Evolutionary conservation across 495 filamentous ascomycete genomes (phyloP), one percentile per base, ranked within the genome.

Genomic region (Hyaloscypha hepaticicola): DNA sequence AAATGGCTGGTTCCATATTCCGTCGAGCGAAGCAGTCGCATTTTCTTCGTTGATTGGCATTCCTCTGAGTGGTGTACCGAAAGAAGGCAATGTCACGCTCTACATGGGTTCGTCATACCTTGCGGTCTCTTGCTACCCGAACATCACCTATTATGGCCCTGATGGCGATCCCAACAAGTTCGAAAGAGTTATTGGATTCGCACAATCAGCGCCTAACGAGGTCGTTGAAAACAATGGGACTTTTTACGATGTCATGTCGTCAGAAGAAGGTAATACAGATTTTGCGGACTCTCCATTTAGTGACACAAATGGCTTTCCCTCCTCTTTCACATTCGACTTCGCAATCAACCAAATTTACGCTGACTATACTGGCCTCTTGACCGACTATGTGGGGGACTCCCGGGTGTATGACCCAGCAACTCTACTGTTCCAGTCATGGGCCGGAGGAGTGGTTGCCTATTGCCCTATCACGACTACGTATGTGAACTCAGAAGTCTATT

Each of bases 391-490:
- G 11, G 48, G 48, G 31, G 31, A 48, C 16, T 25, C 38, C 5
- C 11, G 5, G 24, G 22, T 9, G 1, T 45, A 45, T 21, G 58
- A 60, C 6, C 31, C 58, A 14, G n/a, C 8, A 27, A 60, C 58
- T 14, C 31, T 60, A 21, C 14, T 48, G 9, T 62, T 62, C 12
- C 45, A 62, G 26, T 62, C 60, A n/a, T n/a, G n/a, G n/a, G n/a
- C n/a, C n/a, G n/a, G n/a, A n/a, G n/a, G n/a, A n/a, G n/a, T n/a
- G n/a, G n/a, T n/a, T n/a, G n/a, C n/a, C n/a, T n/a, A n/a, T n/a
- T n/a, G 58, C 24, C 21, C 21, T 3, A 14, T 60, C 1, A 60
- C 58, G 2, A 60, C 58, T 19, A 27, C 41, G 2, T 62, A 62
- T 25, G 25, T 52, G 16, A 27, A 62, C 14, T 52, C 60, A 4